Evolutionary conservation across 768 basidiomycete genomes (phyloP).

Genomic region (Serendipita vermifera): DNA sequence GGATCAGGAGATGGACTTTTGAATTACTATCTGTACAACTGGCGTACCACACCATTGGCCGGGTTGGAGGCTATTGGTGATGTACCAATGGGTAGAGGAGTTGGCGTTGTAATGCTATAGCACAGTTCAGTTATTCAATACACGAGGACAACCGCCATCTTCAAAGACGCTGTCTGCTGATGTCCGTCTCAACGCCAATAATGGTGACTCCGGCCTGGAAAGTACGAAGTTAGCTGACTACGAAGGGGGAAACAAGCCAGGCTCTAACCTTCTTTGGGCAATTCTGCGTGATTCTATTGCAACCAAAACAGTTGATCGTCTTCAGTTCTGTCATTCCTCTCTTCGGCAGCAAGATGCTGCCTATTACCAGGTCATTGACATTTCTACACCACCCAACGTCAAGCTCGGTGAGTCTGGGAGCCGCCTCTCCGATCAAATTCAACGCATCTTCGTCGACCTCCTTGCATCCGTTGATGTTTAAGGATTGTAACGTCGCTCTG

Average conservation of each 20-base stretch:
- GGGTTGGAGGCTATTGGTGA: slow-evolving; percentile 46
- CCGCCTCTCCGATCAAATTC: slow-evolving; percentile 27
- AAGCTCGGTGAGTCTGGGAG: slow-evolving; percentile 37
- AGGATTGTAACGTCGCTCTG: slow-evolving; percentile 37
- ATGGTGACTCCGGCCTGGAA: slow-evolving; percentile 16
- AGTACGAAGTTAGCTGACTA: neutral
- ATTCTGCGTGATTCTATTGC: slow-evolving; percentile 34
- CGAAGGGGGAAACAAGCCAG: neutral
- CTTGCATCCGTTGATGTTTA: slow-evolving; percentile 73
- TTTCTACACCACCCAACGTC: slow-evolving; percentile 80
- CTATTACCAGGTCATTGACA: slow-evolving; percentile 71
- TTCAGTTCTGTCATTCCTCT: slow-evolving; percentile 19
- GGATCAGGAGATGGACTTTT: slow-evolving; percentile 85
- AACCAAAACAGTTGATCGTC: slow-evolving; percentile 43
- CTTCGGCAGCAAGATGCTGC: slow-evolving; percentile 37
- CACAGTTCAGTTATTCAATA: too few relatives aligned
- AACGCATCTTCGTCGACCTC: slow-evolving; percentile 40
- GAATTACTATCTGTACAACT: slow-evolving; percentile 92
- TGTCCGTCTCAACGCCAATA: slow-evolving; percentile 18
- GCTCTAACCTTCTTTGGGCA: slow-evolving; percentile 38
- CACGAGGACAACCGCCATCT: neutral
- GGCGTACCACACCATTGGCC: slow-evolving; percentile 69
- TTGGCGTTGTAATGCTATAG: slow-evolving; percentile 86
- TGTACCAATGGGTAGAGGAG: slow-evolving; percentile 37
- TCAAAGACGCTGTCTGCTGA: neutral